Percentiles rank a stretch among this genome's conserved stretches.
Evolutionary conservation across 2,329 filamentous ascomycete species (phyloP).

Genomic region (Aureobasidium sp.): DNA sequence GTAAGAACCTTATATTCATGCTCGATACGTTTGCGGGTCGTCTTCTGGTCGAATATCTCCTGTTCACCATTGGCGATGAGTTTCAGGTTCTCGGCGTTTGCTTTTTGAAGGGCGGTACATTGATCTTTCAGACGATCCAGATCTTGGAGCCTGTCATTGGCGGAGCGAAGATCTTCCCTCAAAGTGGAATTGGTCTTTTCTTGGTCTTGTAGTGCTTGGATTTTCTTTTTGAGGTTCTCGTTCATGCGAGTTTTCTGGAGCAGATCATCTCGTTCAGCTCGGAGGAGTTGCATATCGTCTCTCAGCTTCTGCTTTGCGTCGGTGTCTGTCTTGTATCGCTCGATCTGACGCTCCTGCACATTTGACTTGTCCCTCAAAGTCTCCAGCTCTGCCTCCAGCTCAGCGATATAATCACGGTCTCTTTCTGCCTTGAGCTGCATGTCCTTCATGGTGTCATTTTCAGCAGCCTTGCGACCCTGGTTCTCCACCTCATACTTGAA

Average conservation of each 20-base stretch:
- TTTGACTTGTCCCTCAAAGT: conserved; percentile 35
- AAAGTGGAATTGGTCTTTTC: conserved; percentile 34
- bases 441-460: conserved; percentile 35
- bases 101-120: conserved; percentile 37
- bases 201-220: conserved; percentile 40
- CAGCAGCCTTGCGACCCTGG: conserved; percentile 27
- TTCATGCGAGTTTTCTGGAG: conserved; percentile 41
- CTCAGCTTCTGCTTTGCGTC: conserved; percentile 40
- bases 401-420: conserved; percentile 41
- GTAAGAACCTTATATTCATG: conserved; percentile 38
- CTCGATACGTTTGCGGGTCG: conserved; percentile 37
- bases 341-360: conserved; percentile 37
- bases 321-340: conserved; percentile 32
- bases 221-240: conserved; percentile 46
- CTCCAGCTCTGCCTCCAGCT: conserved; percentile 39
- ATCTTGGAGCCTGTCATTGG: conserved; percentile 35
- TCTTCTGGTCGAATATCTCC: conserved; percentile 43
- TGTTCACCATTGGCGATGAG: conserved; percentile 43
- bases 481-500: conserved; percentile 37
- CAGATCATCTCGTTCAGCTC: conserved; percentile 41
- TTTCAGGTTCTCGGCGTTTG: conserved; percentile 42
- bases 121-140: conserved; percentile 36
- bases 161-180: conserved; percentile 36
- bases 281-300: conserved; percentile 41
- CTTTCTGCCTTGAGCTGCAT: conserved; percentile 34